phyloP scores from a whole-genome alignment of 1,284 basidiomycete species.

The Hemileia vastatrix region DNA sequence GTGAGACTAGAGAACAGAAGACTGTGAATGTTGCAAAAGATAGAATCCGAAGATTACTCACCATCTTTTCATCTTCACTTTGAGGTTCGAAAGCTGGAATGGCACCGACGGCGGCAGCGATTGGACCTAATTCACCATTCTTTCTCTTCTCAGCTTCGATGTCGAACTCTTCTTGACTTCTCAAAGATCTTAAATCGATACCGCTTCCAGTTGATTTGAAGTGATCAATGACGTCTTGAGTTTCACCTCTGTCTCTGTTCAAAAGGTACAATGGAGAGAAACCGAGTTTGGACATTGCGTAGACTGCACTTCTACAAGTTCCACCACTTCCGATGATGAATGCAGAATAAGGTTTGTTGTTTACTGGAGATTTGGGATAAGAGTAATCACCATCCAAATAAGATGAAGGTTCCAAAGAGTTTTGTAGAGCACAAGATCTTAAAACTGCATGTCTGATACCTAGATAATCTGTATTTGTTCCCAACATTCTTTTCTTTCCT shows the following conservation, averaged over 20 bases:
- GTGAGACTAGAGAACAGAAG: no score
- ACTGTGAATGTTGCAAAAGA: no score
- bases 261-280: slow-evolving; percentile 31
- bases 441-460: slow-evolving; percentile 30
- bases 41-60: neutral
- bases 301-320: slow-evolving; percentile 32
- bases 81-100: slow-evolving; percentile 30
- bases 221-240: slow-evolving; percentile 28
- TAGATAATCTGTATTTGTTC: slow-evolving; percentile 34
- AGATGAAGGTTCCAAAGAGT: slow-evolving; percentile 21
- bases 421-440: slow-evolving; percentile 25
- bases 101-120: slow-evolving; percentile 29
- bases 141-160: slow-evolving; percentile 22
- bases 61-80: slow-evolving; percentile 31
- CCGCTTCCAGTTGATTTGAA: slow-evolving; percentile 20
- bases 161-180: slow-evolving; percentile 26
- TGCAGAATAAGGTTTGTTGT: slow-evolving; percentile 25
- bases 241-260: no score
- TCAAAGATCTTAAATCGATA: slow-evolving; percentile 28
- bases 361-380: neutral
- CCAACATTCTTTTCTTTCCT: slow-evolving; percentile 27
- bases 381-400: no score
- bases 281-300: slow-evolving; percentile 27
- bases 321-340: slow-evolving; percentile 35
- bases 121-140: slow-evolving; percentile 27